These are phyloP conservation scores for Aspergillus cejpii DNA, from an alignment of 2,329 filamentous ascomycete genomes.

Conservation along the genomic window DNA sequence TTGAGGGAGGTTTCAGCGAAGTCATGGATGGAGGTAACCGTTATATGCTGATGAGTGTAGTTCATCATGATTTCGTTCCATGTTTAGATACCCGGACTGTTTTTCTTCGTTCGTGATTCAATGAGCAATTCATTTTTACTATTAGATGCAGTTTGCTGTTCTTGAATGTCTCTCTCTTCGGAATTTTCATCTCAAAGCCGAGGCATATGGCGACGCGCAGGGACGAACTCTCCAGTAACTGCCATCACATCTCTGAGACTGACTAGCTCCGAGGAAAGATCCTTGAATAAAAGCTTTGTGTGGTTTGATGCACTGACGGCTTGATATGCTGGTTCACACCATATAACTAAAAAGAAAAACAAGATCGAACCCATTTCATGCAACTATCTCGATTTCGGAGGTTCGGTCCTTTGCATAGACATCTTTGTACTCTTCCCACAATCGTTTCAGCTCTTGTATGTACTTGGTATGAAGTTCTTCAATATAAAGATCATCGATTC, in stretches of 20 bases:
- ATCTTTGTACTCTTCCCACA: slow-evolving; percentile 46
- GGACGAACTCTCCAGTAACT: too few species aligned
- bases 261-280: too few species aligned
- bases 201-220: too few species aligned
- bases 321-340: too few species aligned
- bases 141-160: slow-evolving; percentile 4
- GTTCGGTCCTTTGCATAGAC: slow-evolving; percentile 40
- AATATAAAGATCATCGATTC: slow-evolving; percentile 67
- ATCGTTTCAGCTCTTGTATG: slow-evolving; percentile 50
- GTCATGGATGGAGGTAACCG: neutral
- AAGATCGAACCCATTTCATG: slow-evolving; percentile 18
- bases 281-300: too few species aligned
- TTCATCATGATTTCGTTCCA: slow-evolving; percentile 3
- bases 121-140: neutral
- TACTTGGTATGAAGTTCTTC: slow-evolving; percentile 75
- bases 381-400: slow-evolving; percentile 42
- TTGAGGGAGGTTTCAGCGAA: neutral
- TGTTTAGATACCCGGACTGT: slow-evolving; percentile 22
- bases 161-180: too few species aligned
- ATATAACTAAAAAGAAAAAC: too few species aligned
- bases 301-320: too few species aligned
- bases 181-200: too few species aligned
- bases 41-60: neutral
- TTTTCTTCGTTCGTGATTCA: slow-evolving; percentile 18
- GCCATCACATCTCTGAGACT: too few species aligned